These are phyloP conservation scores for Lasiodiplodia theobromae DNA, from an alignment of 2,329 filamentous ascomycete species.

Conservation along the genomic window DNA sequence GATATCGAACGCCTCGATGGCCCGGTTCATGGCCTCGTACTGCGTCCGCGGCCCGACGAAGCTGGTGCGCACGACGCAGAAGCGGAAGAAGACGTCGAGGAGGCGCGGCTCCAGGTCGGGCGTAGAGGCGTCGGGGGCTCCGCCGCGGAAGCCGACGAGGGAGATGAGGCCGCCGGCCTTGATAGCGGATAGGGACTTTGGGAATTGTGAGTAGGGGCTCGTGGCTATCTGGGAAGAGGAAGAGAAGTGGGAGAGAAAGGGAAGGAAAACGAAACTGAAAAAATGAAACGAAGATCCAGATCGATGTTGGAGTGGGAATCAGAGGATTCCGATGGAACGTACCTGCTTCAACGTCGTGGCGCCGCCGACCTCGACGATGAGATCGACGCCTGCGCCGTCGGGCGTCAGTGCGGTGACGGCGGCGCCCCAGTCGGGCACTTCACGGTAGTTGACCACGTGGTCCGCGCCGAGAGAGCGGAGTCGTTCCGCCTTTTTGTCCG, in stretches of 20 bases:
- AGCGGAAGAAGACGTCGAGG: conserved; percentile 58
- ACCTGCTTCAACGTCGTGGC: conserved; percentile 59
- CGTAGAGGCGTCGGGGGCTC: conserved; percentile 37
- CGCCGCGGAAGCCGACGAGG: conserved; percentile 65
- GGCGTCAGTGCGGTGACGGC: conserved; percentile 58
- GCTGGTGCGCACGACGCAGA: conserved; percentile 65
- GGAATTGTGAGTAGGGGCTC: neutral
- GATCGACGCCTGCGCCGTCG: conserved; percentile 63
- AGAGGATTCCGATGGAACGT: neutral
- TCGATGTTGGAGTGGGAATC: no score
- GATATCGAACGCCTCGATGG: conserved; percentile 65
- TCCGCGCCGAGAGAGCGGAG: conserved; percentile 62
- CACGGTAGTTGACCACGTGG: conserved; percentile 65
- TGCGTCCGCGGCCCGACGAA: conserved; percentile 63
- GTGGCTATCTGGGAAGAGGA: neutral
- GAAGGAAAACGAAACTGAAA: neutral
- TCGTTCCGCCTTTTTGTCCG: conserved; percentile 55
- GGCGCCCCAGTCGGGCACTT: conserved; percentile 61
- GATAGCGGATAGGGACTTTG: conserved; percentile 57
- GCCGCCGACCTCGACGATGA: conserved; percentile 71
- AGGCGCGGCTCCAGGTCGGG: conserved; percentile 58
- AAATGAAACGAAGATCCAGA: no score
- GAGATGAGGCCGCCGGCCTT: conserved; percentile 62
- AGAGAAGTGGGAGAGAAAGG: neutral
- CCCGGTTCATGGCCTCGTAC: conserved; percentile 66